Conservation (phyloP, 129 eudicot genomes). For the Flaveria linearis region DNA sequence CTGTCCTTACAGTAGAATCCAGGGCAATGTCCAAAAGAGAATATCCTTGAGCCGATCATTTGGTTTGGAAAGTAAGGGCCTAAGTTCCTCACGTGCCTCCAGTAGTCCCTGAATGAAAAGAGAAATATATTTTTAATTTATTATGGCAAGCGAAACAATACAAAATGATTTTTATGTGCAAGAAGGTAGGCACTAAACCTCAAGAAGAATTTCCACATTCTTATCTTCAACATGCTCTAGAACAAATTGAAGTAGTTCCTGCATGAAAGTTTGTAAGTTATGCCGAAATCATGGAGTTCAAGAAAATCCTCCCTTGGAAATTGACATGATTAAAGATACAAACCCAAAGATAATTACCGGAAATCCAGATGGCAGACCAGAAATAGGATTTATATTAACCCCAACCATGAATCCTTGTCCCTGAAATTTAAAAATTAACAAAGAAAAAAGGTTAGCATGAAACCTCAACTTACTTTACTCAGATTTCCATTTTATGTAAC, state of each 20-base stretch:
- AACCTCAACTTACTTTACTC: background rate
- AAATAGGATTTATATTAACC: constrained; percentile 78
- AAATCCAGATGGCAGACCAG: constrained; percentile 92
- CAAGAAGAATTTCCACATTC: constrained; percentile 81
- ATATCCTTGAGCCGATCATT: constrained; percentile 90
- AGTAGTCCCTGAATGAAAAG: constrained; percentile 65
- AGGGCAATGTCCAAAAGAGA: constrained; percentile 91
- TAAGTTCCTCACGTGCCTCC: constrained; percentile 88
- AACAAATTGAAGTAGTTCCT: constrained; percentile 83
- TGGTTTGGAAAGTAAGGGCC: constrained; percentile 75
- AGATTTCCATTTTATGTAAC: constrained; percentile 11
- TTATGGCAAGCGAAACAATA: constrained; percentile 16
- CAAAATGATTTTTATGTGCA: constrained; percentile 9
- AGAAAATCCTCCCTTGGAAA: constrained; percentile 3
- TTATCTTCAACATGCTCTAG: constrained; percentile 80
- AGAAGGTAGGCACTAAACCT: constrained; percentile 49
- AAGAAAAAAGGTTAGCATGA: constrained; percentile 1
- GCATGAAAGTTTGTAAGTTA: constrained; percentile 28
- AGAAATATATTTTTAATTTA: background rate
- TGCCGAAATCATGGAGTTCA: constrained; percentile 22
- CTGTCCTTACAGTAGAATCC: constrained; percentile 93
- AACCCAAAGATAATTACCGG: constrained; percentile 49
- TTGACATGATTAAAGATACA: constrained; percentile 13
- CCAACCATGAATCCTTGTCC: constrained; percentile 99
- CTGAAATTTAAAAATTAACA: constrained; percentile 36